phyloP scores from a whole-genome alignment of 2,329 filamentous ascomycete genomes.

The Diaporthe citrichinensis region DNA sequence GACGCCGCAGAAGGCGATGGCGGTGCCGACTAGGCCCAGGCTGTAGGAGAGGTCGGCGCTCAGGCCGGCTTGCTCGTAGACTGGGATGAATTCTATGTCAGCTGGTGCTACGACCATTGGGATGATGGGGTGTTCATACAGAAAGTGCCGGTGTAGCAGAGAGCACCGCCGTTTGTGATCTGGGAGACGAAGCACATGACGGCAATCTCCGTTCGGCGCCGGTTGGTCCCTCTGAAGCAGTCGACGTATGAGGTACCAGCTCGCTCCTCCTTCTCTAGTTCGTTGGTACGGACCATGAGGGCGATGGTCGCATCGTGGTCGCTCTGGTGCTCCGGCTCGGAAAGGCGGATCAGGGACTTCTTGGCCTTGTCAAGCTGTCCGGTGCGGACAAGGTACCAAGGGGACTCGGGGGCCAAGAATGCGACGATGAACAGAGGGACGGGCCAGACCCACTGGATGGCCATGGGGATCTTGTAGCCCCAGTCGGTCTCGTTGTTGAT shows the following conservation, averaged over 20 bases:
- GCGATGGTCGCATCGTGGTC: constrained; percentile 55
- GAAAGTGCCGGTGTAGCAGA: constrained; percentile 60
- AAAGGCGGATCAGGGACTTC: constrained; percentile 47
- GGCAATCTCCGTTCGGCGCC: constrained; percentile 61
- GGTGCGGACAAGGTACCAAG: constrained; percentile 44
- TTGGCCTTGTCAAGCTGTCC: constrained; percentile 40
- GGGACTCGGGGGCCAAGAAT: constrained; percentile 46
- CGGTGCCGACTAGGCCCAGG: constrained; percentile 58
- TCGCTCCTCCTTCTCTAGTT: constrained; percentile 59
- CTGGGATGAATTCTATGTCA: not conserved
- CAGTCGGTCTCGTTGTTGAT: constrained; percentile 45
- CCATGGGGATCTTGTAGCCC: constrained; percentile 48
- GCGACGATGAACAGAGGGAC: constrained; percentile 43
- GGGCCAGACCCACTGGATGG: constrained; percentile 44
- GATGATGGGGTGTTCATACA: constrained; percentile 42
- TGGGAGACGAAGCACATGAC: constrained; percentile 59
- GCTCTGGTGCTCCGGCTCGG: constrained; percentile 47
- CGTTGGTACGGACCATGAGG: constrained; percentile 61
- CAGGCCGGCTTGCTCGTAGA: constrained; percentile 62
- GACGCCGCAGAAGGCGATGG: constrained; percentile 59
- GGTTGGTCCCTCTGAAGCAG: constrained; percentile 63
- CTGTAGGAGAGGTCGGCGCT: constrained; percentile 54
- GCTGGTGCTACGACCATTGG: not conserved
- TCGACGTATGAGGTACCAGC: constrained; percentile 58
- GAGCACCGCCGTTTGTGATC: constrained; percentile 56